Conservation (phyloP, 148 eudicot genomes). For the Chenopodium formosanum region DNA sequence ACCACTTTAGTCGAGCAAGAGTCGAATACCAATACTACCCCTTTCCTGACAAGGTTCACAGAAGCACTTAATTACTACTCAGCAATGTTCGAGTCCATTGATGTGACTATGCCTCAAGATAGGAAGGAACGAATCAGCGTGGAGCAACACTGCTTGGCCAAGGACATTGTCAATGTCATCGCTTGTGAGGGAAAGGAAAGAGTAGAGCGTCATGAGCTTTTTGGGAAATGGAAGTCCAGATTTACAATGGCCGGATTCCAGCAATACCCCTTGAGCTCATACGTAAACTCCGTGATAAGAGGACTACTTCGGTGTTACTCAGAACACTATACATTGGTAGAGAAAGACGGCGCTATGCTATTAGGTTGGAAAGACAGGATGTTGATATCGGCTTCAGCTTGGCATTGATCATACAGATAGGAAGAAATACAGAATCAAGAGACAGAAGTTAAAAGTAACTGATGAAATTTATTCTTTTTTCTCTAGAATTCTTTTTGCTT, state of each 20-base stretch:
- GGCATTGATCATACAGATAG: conserved; percentile 45
- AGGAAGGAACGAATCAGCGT: conserved; percentile 66
- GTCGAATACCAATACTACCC: conserved; percentile 85
- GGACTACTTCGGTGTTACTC: conserved; percentile 63
- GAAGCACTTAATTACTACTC: conserved; percentile 76
- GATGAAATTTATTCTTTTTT: not conserved
- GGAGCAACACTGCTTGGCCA: conserved; percentile 87
- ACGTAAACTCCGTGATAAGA: conserved; percentile 71
- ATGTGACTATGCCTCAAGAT: conserved; percentile 58
- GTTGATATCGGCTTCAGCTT: conserved; percentile 84
- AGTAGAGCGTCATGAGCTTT: conserved; percentile 84
- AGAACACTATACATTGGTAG: conserved; percentile 67
- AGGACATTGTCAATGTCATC: conserved; percentile 79
- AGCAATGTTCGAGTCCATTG: conserved; percentile 92
- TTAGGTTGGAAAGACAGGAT: conserved; percentile 88
- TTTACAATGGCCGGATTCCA: conserved; percentile 85
- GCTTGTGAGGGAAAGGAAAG: conserved; percentile 90
- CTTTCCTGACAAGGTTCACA: conserved; percentile 63
- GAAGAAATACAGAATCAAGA: not conserved
- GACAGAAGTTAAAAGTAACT: not conserved
- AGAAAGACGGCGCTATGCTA: conserved; percentile 83
- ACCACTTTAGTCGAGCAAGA: conserved; percentile 89
- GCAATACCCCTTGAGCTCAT: conserved; percentile 67
- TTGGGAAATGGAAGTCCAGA: conserved; percentile 90
- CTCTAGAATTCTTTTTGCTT: not conserved